These are phyloP conservation scores for Sporormia fimetaria DNA, from an alignment of 495 filamentous ascomycete genomes.

Conservation along the genomic window DNA sequence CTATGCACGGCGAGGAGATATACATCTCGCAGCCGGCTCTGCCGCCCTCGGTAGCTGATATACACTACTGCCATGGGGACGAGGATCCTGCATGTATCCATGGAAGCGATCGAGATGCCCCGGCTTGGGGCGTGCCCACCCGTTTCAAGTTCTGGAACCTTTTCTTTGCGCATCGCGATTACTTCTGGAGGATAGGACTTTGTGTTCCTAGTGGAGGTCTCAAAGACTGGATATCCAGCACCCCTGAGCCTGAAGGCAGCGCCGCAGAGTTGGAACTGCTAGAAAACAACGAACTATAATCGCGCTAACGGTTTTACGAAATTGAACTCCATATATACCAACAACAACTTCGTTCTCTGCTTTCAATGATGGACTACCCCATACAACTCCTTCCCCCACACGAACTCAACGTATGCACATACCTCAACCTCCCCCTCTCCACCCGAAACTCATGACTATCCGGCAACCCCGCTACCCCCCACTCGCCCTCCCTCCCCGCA, in stretches of 20 bases:
- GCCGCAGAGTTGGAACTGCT: no score
- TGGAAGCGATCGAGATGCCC: slow-evolving; percentile 32
- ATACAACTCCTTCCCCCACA: slow-evolving; percentile 19
- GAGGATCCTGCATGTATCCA: slow-evolving; percentile 60
- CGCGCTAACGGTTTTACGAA: no score
- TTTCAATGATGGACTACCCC: no score
- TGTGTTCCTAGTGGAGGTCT: slow-evolving; percentile 81
- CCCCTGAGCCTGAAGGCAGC: no score
- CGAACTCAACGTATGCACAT: slow-evolving; percentile 34
- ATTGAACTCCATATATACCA: no score
- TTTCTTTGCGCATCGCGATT: slow-evolving; percentile 92
- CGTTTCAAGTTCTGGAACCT: slow-evolving; percentile 73
- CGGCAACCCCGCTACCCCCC: slow-evolving; percentile 28
- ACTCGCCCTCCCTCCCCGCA: slow-evolving; percentile 5
- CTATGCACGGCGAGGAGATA: slow-evolving; percentile 73
- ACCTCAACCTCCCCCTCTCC: slow-evolving; percentile 39
- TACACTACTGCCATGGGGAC: slow-evolving; percentile 60
- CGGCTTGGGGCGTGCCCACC: slow-evolving; percentile 41
- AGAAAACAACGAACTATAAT: no score
- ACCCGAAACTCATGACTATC: slow-evolving; percentile 43
- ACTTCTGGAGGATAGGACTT: slow-evolving; percentile 86
- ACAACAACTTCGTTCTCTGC: no score
- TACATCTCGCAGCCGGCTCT: slow-evolving; percentile 64
- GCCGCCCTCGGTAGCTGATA: slow-evolving; percentile 52
- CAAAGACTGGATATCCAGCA: slow-evolving; percentile 53